phyloP scores from a whole-genome alignment of 2,329 filamentous ascomycete species.

The Septoria petroselini region DNA sequence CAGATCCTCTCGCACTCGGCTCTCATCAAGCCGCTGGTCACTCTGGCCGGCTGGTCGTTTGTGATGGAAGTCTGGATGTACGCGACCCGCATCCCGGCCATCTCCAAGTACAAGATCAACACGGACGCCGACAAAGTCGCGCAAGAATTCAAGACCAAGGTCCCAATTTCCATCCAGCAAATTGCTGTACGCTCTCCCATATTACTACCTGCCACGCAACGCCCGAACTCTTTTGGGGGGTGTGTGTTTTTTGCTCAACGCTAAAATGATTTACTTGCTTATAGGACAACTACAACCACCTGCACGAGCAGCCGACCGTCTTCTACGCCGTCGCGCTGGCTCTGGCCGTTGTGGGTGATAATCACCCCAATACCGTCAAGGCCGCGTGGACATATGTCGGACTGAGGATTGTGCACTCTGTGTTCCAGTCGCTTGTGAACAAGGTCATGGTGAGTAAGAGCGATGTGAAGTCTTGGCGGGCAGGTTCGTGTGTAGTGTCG shows the following conservation, averaged over 20 bases:
- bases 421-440: conserved; percentile 43
- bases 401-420: conserved; percentile 41
- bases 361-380: conserved; percentile 24
- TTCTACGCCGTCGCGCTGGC: conserved; percentile 44
- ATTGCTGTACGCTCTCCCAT: conserved; percentile 2
- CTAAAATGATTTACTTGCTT: too few species aligned
- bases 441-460: conserved; percentile 31
- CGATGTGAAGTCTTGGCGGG: background rate
- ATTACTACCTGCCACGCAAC: too few species aligned
- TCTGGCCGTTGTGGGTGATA: conserved; percentile 33
- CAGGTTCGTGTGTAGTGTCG: too few species aligned
- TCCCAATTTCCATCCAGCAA: conserved; percentile 6
- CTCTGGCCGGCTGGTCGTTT: background rate
- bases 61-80: conserved; percentile 10
- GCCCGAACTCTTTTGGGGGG: too few species aligned
- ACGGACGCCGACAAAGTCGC: conserved; percentile 9
- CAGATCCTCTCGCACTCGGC: too few species aligned
- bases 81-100: conserved; percentile 5
- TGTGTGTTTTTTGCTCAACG: too few species aligned
- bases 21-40: too few species aligned
- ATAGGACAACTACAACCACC: conserved; percentile 24
- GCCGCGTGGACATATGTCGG: conserved; percentile 47
- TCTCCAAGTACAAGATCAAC: conserved; percentile 10
- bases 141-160: conserved; percentile 7
- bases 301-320: conserved; percentile 31